Evolutionary conservation across 305 asterid species (phyloP), one percentile per base, ranked within the genome.

Genomic region (Fraxinus sp.): DNA sequence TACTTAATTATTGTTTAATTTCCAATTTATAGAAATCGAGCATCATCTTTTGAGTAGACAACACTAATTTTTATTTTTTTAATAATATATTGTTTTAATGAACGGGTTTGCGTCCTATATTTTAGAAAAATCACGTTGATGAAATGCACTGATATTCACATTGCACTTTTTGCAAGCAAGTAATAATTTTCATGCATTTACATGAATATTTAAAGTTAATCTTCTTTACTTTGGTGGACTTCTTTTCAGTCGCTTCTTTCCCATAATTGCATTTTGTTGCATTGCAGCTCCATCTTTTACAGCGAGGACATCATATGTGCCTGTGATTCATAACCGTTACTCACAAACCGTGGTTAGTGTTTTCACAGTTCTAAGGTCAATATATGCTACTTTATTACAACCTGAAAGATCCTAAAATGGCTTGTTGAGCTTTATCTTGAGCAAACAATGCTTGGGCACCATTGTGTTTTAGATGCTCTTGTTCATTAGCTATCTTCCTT

Each of bases 251-350:
- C 49, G 66, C 9, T 80, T 73, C 59, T 78, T 52, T 52, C 76
- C 18, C 74, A 33, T 46, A 57, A 79, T 78, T 62, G 37, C 24
- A 6, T 35, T 57, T 39, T 64, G 75, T 78, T 86, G 71, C 22
- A 18, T 79, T 79, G 84, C 90, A 90, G 92, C 88, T 89, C 88
- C 91, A 74, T 64, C 85, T 83, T 82, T 71, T 77, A 82, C 85
- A 33, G 80, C 79, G 14, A 86, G 89, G 86, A 83, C 80, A 44
- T 84, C 91, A 68, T 80, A 75, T 78, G 72, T 79, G 80, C 88
- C 90, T 7, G 84, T 30, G 81, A 79, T 81, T 62, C 78, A 76
- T 84, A 70, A 85, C 46, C 87, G 66, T 59, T 64, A 70, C 74
- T 68, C 85, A 14, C 78, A 81, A 71, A 71, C 49, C 49, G 82